Evolutionary conservation across 179 eudicot species (phyloP), one percentile per base, ranked within the genome.

Genomic region (Beta lomatogona): DNA sequence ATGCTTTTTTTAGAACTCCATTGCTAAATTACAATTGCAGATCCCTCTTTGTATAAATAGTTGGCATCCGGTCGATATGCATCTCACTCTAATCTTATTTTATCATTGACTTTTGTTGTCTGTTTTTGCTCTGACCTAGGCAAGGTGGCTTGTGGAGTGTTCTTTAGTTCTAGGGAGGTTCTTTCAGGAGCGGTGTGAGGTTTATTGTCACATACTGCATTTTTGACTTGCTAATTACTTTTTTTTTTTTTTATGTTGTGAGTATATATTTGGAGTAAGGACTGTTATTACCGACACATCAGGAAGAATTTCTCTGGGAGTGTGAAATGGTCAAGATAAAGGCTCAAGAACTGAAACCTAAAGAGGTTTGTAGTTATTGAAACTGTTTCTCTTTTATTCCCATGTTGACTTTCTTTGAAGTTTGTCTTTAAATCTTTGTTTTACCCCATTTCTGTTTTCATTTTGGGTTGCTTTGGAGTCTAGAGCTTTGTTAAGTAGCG

Each of bases 111-210:
- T 19, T 77, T 18, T 48, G 46, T 75, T 61, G 66, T 82, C 31
- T 72, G 59, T 82, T 81, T 71, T 31, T 74, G 44, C 77, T 83
- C 18, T 60, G 81, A 78, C 75, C 22, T 81, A 97, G 99, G 99
- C 97, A 58, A 97, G 89, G 82, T 97, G 98, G 98, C 88, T 95
- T 53, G 99, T 97, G 83, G 99, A 97, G 84, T 89, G 93, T 71
- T 81, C 92, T 36, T 52, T 97, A 84, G 97, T 94, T 54, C 97
- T 97, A 22, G 84, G 91, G 88, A 93, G 93, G 87, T 86, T 86
- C 65, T 97, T 97, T 79, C 97, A 94, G 90, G 99, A 97, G 89
- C 97, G 99, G 22, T 94, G 98, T 77, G 99, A 97, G 97, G 99
- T 97, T 68, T 14, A 46, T 55, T 76, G 14, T 76, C 45, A 52